Evolutionary conservation across 208 protist species (phyloP).

Genomic region (Acanthamoeba lugdunensis): DNA sequence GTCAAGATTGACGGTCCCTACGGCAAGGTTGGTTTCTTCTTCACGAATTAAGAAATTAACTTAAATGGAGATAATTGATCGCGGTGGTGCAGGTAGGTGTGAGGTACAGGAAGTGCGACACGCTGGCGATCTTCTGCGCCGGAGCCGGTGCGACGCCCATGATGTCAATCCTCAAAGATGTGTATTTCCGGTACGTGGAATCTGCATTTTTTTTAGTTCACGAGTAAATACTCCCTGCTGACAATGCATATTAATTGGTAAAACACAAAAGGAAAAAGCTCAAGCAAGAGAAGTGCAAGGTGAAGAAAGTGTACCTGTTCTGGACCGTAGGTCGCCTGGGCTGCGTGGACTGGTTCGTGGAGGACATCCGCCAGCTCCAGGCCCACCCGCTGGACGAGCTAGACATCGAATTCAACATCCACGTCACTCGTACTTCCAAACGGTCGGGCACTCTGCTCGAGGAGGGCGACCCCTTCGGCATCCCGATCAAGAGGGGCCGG

Average conservation of each 20-base stretch:
- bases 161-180: slow-evolving; percentile 67
- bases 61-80: background rate
- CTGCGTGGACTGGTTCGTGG: slow-evolving; percentile 48
- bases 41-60: background rate
- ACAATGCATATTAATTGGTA: background rate
- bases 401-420: slow-evolving; percentile 6
- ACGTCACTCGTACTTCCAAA: slow-evolving; percentile 17
- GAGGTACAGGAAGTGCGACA: slow-evolving; percentile 20
- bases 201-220: background rate
- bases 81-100: slow-evolving; percentile 12
- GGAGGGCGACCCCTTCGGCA: background rate
- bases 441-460: background rate
- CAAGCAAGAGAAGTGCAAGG: slow-evolving; percentile 1
- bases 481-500: slow-evolving; percentile 22
- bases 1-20: slow-evolving; percentile 64
- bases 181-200: background rate
- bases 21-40: background rate
- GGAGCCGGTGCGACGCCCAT: slow-evolving; percentile 50
- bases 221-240: background rate
- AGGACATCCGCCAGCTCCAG: background rate
- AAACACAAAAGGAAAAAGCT: no score
- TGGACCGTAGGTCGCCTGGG: background rate
- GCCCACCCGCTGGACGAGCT: slow-evolving; percentile 15
- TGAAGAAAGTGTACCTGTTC: slow-evolving; percentile 52
- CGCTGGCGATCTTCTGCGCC: slow-evolving; percentile 57